phyloP scores from a whole-genome alignment of 371 early-diverging fungal genomes.

The Zopfochytrium polystomum region DNA sequence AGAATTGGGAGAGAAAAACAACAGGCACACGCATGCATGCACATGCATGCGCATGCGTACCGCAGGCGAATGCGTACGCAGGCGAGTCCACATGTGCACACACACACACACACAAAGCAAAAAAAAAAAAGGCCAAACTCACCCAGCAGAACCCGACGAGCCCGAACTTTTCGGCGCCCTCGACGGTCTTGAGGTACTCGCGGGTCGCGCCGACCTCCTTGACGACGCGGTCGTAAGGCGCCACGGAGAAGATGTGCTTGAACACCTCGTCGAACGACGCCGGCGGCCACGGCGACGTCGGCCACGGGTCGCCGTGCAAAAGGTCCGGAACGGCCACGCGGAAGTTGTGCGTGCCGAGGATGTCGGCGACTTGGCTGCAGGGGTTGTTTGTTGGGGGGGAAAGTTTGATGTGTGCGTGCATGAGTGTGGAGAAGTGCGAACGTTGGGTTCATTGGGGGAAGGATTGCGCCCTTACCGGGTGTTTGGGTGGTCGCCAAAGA shows the following conservation, averaged over 20 bases:
- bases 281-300: slow-evolving; percentile 11
- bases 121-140: background rate
- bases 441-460: background rate
- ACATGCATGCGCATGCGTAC: too few species aligned
- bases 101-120: too few species aligned
- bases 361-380: slow-evolving; percentile 63
- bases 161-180: slow-evolving; percentile 47
- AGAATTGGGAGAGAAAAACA: too few species aligned
- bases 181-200: slow-evolving; percentile 37
- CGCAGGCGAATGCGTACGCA: too few species aligned
- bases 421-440: too few species aligned
- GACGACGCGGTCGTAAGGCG: slow-evolving; percentile 14
- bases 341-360: slow-evolving; percentile 58
- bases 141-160: slow-evolving; percentile 69
- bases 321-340: slow-evolving; percentile 67
- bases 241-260: slow-evolving; percentile 15
- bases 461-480: background rate
- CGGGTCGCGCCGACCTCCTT: slow-evolving; percentile 41
- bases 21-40: too few species aligned
- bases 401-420: background rate
- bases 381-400: slow-evolving; percentile 47
- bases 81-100: slow-evolving; percentile 49
- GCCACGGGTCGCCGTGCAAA: slow-evolving; percentile 52
- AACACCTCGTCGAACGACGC: background rate
- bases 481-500: slow-evolving; percentile 42